phyloP scores from a whole-genome alignment of 208 protist species.

The Endotrypanum monterogeii region DNA sequence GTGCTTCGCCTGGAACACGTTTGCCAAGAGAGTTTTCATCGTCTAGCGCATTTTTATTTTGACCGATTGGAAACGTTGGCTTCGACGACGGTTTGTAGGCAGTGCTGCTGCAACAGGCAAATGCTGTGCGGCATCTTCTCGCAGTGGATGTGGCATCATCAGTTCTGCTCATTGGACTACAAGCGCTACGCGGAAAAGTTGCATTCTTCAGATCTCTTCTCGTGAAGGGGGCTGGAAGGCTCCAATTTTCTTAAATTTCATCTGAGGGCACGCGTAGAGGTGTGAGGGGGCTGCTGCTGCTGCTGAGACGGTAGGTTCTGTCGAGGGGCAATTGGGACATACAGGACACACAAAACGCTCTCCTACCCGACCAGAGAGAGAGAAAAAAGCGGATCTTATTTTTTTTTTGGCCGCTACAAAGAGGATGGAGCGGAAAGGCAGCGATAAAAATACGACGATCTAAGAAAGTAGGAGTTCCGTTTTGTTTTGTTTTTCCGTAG shows the following conservation, averaged over 20 bases:
- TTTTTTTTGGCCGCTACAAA: too few relatives aligned
- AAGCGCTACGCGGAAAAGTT: background rate
- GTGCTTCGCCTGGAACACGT: conserved; percentile 11
- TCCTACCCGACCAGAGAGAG: background rate
- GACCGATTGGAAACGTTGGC: conserved; percentile 37
- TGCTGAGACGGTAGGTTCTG: background rate
- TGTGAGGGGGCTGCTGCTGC: background rate
- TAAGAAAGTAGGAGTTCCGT: too few relatives aligned
- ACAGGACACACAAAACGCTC: background rate
- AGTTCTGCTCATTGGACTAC: conserved; percentile 16
- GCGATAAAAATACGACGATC: too few relatives aligned
- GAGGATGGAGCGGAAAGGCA: too few relatives aligned
- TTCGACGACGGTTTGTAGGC: conserved; percentile 25
- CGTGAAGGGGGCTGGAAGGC: background rate
- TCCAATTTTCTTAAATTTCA: background rate
- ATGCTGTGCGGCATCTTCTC: conserved; percentile 20
- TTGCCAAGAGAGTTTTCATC: conserved; percentile 15
- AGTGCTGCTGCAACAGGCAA: conserved; percentile 10
- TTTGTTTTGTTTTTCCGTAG: too few relatives aligned
- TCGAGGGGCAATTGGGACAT: background rate
- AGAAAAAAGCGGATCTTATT: background rate
- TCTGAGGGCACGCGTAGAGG: background rate
- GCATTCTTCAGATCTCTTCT: conserved; percentile 1
- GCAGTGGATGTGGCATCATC: conserved; percentile 25
- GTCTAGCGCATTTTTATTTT: conserved; percentile 16